These are phyloP conservation scores for Fraxinus floribunda DNA, from an alignment of 305 asterid genomes.

Conservation along the genomic window DNA sequence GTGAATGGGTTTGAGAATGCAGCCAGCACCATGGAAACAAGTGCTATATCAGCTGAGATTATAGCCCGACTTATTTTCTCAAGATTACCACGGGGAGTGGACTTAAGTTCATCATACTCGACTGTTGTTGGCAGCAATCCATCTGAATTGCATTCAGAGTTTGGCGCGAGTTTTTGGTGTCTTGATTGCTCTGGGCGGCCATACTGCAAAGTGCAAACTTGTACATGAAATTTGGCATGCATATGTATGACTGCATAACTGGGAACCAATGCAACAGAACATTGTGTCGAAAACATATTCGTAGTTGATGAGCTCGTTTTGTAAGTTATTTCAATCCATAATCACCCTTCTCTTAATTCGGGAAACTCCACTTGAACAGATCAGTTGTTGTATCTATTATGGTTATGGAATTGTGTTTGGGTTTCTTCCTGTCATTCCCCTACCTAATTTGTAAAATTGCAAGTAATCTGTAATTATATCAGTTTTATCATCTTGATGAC, in stretches of 20 bases:
- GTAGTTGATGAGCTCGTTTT: background rate
- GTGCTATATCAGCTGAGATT: constrained; percentile 92
- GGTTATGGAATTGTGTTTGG: background rate
- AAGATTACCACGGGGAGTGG: constrained; percentile 39
- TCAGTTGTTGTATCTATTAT: background rate
- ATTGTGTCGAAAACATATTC: background rate
- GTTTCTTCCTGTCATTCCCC: too few relatives aligned
- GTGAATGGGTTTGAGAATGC: constrained; percentile 93
- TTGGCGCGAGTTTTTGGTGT: constrained; percentile 24
- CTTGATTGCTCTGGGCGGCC: background rate
- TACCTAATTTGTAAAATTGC: too few relatives aligned
- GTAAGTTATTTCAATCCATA: background rate
- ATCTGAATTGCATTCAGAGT: constrained; percentile 43
- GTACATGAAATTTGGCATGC: too few relatives aligned
- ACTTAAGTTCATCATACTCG: constrained; percentile 34
- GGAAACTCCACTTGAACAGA: background rate
- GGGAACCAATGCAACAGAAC: background rate
- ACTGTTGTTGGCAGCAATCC: constrained; percentile 38
- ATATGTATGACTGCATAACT: background rate
- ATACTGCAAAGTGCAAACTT: too few relatives aligned
- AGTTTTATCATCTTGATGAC: background rate
- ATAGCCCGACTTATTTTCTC: constrained; percentile 80
- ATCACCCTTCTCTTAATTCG: too few relatives aligned
- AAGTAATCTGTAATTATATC: background rate
- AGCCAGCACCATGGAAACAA: constrained; percentile 92